Evolutionary conservation across 495 filamentous ascomycete species (phyloP).

Genomic region (Bathelium albidoporum): DNA sequence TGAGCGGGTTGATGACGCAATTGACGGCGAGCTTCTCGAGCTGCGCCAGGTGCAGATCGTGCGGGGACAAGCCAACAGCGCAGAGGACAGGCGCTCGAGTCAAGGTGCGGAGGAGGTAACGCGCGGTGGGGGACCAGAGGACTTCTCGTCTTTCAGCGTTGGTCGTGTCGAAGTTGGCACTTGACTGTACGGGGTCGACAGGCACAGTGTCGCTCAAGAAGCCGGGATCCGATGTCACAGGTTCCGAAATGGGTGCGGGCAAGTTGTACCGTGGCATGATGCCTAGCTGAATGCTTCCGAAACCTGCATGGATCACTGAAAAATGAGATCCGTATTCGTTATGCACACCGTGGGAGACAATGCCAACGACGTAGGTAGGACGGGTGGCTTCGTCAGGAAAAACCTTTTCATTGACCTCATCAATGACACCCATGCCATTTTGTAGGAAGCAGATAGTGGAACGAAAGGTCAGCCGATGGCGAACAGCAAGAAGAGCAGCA

Average conservation of each 20-base stretch:
- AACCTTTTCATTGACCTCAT: constrained; percentile 55
- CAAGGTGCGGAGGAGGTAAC: constrained; percentile 30
- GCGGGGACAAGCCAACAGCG: constrained; percentile 34
- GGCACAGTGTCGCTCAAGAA: not conserved
- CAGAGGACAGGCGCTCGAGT: constrained; percentile 32
- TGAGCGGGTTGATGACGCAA: constrained; percentile 70
- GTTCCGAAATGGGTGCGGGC: constrained; percentile 4
- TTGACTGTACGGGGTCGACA: not conserved
- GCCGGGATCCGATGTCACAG: constrained; percentile 5
- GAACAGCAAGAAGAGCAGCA: constrained; percentile 45
- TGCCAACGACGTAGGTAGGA: constrained; percentile 66
- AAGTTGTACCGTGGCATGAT: constrained; percentile 29
- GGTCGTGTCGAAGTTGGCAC: not conserved
- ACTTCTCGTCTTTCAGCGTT: constrained; percentile 10
- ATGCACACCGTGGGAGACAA: constrained; percentile 56
- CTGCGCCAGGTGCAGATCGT: constrained; percentile 50
- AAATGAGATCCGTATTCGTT: constrained; percentile 37
- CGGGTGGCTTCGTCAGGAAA: constrained; percentile 55
- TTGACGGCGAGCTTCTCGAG: constrained; percentile 76
- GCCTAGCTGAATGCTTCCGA: constrained; percentile 53
- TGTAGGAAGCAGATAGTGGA: constrained; percentile 75
- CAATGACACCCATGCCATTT: constrained; percentile 71
- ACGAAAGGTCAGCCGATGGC: constrained; percentile 53
- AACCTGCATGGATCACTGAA: constrained; percentile 51
- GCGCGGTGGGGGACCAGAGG: constrained; percentile 20